Base-by-base conservation (phyloP, 179 eudicot species). In the Camellia oleifera region DNA sequence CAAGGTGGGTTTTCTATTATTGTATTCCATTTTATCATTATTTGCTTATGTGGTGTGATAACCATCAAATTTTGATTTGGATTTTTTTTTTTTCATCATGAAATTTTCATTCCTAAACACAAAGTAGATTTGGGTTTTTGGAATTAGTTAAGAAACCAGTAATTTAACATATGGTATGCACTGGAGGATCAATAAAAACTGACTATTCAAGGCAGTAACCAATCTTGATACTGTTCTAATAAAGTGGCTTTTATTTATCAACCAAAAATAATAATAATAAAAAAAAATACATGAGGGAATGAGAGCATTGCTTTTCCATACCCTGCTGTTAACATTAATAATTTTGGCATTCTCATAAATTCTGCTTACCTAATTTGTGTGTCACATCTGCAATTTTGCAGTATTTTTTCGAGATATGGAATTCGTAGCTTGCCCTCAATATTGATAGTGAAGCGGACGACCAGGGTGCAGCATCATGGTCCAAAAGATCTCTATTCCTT, bases 391-490 rank as follows among this genome's bases (percentile, higher is more conserved):
- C 91, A 88, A 88, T 61, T 68, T 58, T 84, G 87, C 91, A 88
- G 90, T 61, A 50, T 88, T 57, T 81, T 87, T 65, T 88, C 91
- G 69, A 87, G 85, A 79, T 87, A 83, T 82, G 90, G 91, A 57
- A 70, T 88, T 78, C 91, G 80, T 53, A 85, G 89, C 72, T 69
- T 88, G 78, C 91, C 89, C 40, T 80, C 84, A 32, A 54, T 88
- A 72, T 80, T 88, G 72, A 68, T 88, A 5, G 80, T 83, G 72
- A 88, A 85, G 68, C 79, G 69, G 83, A 80, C 77, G 18, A 20
- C 62, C 20, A 76, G 69, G 50, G 69, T 73, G 64, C 81, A 83
- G 26, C 85, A 84, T 80, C 76, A 83, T 87, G 89, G 91, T 54
- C 78, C 77, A 64, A 87, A 87, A 64, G 84, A 85, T 80, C 84